Evolutionary conservation across 495 filamentous ascomycete species (phyloP).

Genomic region (Elasticomyces elasticus): DNA sequence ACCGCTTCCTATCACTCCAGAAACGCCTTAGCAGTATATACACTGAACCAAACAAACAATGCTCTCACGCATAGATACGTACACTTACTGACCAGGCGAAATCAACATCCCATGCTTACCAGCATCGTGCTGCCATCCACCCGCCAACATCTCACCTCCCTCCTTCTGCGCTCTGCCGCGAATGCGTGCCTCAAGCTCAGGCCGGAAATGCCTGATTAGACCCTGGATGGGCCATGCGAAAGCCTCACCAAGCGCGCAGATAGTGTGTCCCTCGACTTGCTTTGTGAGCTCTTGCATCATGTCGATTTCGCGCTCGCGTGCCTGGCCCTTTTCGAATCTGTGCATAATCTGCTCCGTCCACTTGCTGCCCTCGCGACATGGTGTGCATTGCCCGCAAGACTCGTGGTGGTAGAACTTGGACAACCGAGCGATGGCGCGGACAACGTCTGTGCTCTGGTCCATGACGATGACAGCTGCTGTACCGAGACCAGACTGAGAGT

Average conservation of each 20-base stretch:
- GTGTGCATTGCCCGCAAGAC: constrained; percentile 95
- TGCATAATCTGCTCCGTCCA: constrained; percentile 99
- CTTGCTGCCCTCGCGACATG: constrained; percentile 92
- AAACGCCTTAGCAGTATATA: no score
- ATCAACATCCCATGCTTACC: constrained; percentile 70
- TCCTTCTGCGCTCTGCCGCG: constrained; percentile 57
- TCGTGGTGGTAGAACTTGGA: constrained; percentile 97
- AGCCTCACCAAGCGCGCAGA: constrained; percentile 93
- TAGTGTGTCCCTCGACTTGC: constrained; percentile 98
- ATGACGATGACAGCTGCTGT: constrained; percentile 99
- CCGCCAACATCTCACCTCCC: constrained; percentile 64
- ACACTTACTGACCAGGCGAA: constrained; percentile 66
- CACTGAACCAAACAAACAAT: neutral
- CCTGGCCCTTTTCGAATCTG: constrained; percentile 83
- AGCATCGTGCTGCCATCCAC: constrained; percentile 76
- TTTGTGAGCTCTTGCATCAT: constrained; percentile 99
- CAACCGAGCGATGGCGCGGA: constrained; percentile 83
- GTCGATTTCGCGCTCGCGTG: constrained; percentile 85
- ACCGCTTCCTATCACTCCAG: no score
- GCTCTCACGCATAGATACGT: neutral
- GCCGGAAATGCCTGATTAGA: constrained; percentile 93
- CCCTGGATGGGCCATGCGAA: constrained; percentile 98
- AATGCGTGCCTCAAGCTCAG: constrained; percentile 85
- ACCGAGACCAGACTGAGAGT: constrained; percentile 89
- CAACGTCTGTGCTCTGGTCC: constrained; percentile 94